Evolutionary conservation across 208 protist species (phyloP).

Genomic region (Giardia muris): DNA sequence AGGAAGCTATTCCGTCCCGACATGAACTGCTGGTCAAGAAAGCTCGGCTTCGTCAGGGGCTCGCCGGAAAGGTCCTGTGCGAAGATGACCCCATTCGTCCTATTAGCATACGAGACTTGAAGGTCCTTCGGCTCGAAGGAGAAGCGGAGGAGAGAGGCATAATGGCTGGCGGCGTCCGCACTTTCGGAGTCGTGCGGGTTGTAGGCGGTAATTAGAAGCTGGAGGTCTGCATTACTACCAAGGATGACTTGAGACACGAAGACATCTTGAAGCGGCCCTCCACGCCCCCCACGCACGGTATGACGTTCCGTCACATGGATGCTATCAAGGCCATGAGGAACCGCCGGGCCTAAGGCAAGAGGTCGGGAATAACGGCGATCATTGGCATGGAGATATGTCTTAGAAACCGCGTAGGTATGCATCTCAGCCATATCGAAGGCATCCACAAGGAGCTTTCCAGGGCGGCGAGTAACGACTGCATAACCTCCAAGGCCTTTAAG

Average conservation of each 20-base stretch:
- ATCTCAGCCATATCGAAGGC: too few relatives aligned
- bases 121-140: background rate
- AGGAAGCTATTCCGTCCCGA: background rate
- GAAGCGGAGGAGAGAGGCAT: background rate
- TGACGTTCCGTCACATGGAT: background rate
- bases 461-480: background rate
- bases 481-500: background rate
- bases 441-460: background rate
- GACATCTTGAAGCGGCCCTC: background rate
- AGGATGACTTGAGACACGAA: background rate
- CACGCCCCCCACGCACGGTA: background rate
- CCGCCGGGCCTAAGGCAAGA: background rate
- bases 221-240: background rate
- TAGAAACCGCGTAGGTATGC: background rate
- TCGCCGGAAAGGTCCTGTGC: background rate
- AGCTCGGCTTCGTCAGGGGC: background rate
- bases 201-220: background rate
- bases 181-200: background rate
- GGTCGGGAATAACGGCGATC: background rate
- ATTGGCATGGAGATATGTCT: constrained; percentile 1
- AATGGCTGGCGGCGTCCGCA: background rate
- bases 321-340: background rate
- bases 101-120: background rate
- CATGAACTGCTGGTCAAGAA: background rate
- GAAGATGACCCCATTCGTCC: background rate